Percentiles rank a stretch among this genome's conserved stretches.
phyloP scores from a whole-genome alignment of 2,329 filamentous ascomycete species.

The Pyrenophora graminea region DNA sequence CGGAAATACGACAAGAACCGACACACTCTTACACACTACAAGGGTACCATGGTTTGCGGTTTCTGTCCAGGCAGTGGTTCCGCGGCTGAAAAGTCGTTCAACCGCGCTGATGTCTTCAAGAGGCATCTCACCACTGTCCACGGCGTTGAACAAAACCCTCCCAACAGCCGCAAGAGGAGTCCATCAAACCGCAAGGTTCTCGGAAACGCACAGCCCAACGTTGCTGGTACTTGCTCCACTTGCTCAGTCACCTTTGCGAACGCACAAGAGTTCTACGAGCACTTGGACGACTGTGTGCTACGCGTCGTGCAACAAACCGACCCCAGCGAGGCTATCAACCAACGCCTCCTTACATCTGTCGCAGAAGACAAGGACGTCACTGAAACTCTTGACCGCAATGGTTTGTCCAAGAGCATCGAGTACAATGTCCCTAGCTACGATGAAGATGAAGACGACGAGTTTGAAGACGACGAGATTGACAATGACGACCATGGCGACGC shows the following conservation, averaged over 20 bases:
- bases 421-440: constrained; percentile 54
- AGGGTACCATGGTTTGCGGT: constrained; percentile 94
- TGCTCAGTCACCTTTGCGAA: constrained; percentile 83
- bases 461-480: constrained; percentile 59
- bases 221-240: constrained; percentile 87
- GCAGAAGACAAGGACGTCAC: constrained; percentile 48
- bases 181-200: constrained; percentile 65
- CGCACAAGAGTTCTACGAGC: constrained; percentile 96
- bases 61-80: constrained; percentile 91
- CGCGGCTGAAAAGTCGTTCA: constrained; percentile 90
- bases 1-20: constrained; percentile 96
- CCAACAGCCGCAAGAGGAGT: constrained; percentile 83
- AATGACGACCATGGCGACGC: constrained; percentile 58
- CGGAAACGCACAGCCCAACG: constrained; percentile 64
- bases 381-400: constrained; percentile 47
- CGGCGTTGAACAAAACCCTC: constrained; percentile 88
- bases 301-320: constrained; percentile 59
- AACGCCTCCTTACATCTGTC: constrained; percentile 47
- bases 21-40: constrained; percentile 93
- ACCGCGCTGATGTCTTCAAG: constrained; percentile 95
- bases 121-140: constrained; percentile 88
- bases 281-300: constrained; percentile 75
- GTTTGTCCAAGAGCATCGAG: constrained; percentile 51
- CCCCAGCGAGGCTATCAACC: constrained; percentile 50
- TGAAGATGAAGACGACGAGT: constrained; percentile 51